Base-by-base conservation (phyloP, 2,329 filamentous ascomycete species). In the Fonsecaea monophora region DNA sequence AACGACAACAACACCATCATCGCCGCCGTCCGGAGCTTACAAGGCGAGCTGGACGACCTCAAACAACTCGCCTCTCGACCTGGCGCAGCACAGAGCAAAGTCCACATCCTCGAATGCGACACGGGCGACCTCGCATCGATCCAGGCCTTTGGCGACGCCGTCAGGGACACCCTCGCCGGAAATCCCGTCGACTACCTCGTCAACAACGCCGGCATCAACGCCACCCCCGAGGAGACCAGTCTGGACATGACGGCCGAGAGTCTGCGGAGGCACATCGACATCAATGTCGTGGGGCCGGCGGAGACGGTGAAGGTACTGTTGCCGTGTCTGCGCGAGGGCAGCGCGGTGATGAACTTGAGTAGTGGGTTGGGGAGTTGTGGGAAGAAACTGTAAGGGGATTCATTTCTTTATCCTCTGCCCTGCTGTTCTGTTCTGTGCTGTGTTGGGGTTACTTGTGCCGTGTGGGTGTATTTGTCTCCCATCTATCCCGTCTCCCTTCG, bases 221-320 rank as follows among this genome's bases (percentile, higher is more conserved):
- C 59, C 21, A 64, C 58, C 35, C 30, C 67, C 25, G 35, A 54
- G 32, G 53, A 65, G 54, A 66, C 53, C 9, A 56, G 54, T n/a
- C 54, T 69, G 42, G 54, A 50, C 21, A 42, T 71, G 8, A 57
- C 54, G 58, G 59, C 58, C 35, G 71, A 62, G 4, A 55, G 56
- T 57, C 65, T 66, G 30, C 53, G 35, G 53, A 56, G 34, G 53
- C 64, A 53, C 60, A 65, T 74, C 15, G 71, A 74, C 9, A 70
- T 74, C 10, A 78, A 78, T 42, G 72, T 76, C 5, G 69, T 74
- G 56, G 74, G 76, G 10, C 73, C 75, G 1, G 70, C 73, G 0
- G 65, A 70, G 35, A 62, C 73, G 2, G 75, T 75, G 3, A 73
- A 78, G 7, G 71, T 71, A 1, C 73, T 76, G 42, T 59, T 69